Percentiles rank a stretch among this genome's conserved stretches.
These are phyloP conservation scores for Fragilaria radians DNA, from an alignment of 108 stramenopile genomes.

Conservation along the genomic window DNA sequence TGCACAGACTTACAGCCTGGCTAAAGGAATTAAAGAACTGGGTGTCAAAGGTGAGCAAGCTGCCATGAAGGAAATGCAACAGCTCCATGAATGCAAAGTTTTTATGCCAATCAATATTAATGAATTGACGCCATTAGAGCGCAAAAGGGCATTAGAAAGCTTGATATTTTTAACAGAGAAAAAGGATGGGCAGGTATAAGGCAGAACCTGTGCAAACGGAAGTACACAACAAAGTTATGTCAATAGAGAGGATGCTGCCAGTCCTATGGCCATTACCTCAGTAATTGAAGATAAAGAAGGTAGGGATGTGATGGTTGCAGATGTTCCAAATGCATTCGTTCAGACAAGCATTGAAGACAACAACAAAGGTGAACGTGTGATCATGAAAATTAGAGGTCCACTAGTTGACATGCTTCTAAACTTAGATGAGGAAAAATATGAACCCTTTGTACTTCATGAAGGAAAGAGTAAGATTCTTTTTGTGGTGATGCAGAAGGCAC, in stretches of 20 bases:
- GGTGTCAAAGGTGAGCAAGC: constrained; percentile 11
- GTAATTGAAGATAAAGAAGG: constrained; percentile 31
- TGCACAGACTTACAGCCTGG: not conserved
- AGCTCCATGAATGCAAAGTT: constrained; percentile 25
- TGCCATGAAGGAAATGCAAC: constrained; percentile 15
- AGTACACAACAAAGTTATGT: constrained; percentile 21
- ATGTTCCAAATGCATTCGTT: constrained; percentile 37
- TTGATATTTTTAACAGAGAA: constrained; percentile 37
- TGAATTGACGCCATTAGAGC: constrained; percentile 11
- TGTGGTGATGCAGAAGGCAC: not conserved
- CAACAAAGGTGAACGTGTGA: constrained; percentile 4
- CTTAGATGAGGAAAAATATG: constrained; percentile 15
- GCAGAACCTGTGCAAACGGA: constrained; percentile 25
- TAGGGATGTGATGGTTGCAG: constrained; percentile 23
- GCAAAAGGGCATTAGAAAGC: constrained; percentile 8
- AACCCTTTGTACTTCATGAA: constrained; percentile 5
- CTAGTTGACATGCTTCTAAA: constrained; percentile 21
- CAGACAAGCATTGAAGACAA: constrained; percentile 17
- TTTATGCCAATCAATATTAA: constrained; percentile 14
- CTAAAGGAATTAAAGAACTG: constrained; percentile 9
- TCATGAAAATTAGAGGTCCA: constrained; percentile 13
- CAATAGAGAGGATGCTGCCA: constrained; percentile 14
- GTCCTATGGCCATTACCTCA: constrained; percentile 23
- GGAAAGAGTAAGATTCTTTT: not conserved
- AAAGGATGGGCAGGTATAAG: constrained; percentile 16